Evolutionary conservation across 2,329 filamentous ascomycete genomes (phyloP).

Genomic region (Exophiala bonariae): DNA sequence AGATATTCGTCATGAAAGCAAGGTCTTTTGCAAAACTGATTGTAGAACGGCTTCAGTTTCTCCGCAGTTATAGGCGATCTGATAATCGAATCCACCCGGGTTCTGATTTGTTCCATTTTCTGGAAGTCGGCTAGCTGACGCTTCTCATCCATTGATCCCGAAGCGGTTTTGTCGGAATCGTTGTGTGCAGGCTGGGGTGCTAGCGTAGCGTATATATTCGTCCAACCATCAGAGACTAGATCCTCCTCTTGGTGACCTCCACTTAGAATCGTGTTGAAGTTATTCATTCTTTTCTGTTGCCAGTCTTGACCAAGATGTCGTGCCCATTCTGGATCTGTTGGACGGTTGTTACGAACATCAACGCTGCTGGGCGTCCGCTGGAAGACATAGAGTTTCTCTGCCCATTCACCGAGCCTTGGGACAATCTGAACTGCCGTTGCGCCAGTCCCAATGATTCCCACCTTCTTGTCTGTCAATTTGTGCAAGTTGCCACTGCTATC

Average conservation of each 20-base stretch:
- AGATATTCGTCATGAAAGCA: constrained; percentile 63
- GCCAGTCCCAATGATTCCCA: constrained; percentile 22
- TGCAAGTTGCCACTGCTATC: constrained; percentile 39
- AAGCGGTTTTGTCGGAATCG: background rate
- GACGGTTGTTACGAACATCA: constrained; percentile 26
- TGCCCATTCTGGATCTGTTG: constrained; percentile 11
- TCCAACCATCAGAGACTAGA: constrained; percentile 33
- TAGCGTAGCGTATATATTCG: background rate
- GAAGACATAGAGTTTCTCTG: constrained; percentile 40
- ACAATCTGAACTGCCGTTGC: constrained; percentile 20
- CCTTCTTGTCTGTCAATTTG: constrained; percentile 14
- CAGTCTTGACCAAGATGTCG: constrained; percentile 23
- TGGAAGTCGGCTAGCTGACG: constrained; percentile 6
- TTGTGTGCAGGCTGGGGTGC: background rate
- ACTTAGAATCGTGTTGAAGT: constrained; percentile 29
- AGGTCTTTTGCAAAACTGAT: constrained; percentile 63
- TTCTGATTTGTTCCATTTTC: constrained; percentile 40
- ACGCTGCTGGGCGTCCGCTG: constrained; percentile 41
- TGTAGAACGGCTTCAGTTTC: constrained; percentile 60
- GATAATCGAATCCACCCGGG: constrained; percentile 50
- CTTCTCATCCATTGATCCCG: background rate
- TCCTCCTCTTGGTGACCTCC: constrained; percentile 21
- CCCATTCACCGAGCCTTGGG: constrained; percentile 31
- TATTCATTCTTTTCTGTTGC: constrained; percentile 31
- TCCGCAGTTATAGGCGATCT: constrained; percentile 52